Base-by-base conservation (phyloP, 2,329 filamentous ascomycete genomes). In the Cercospora canescens region DNA sequence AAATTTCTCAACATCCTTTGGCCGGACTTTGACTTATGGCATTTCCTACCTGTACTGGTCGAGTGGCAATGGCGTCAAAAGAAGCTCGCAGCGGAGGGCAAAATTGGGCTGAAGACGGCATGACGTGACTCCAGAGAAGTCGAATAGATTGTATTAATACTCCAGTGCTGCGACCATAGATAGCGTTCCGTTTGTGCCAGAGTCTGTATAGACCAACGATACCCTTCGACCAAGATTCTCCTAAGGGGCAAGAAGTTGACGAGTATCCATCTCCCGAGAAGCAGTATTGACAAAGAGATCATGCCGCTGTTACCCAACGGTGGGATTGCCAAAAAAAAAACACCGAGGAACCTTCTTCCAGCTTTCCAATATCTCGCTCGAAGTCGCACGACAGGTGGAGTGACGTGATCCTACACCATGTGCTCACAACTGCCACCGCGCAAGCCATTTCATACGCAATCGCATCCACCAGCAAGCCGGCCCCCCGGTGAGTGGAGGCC, bases 11-110 rank as follows among this genome's bases (percentile, higher is more conserved):
- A 96, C 73, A 95, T 92, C 70, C 84, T 97, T 68, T 99, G 95
- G 95, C 95, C 95, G 1, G 93, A 97, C 69, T 97, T 99, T 73
- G 93, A 96, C 76, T 84, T 99, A 4, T 94, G 93, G 89, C 87
- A 94, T 66, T 97, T 98, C 79, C 79, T 99, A 18, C 95, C 94
- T 8, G 94, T 99, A 24, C 81, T 99, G 62, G 84, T 98, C 57
- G 93, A 97, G 78, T 99, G 95, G 94, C 88, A 90, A 72, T 87
- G 88, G 81, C 82, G 87, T 71, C 79, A 80, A 71, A 81, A 80
- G 71, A 82, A 82, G 73, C 72, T 78, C 39, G 74, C 77, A 37
- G 72, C 73, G 54, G 65, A 69, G 37, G 69, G 67, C 8, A 67
- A 65, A 26, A 26, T 37, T n/a, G 55, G 59, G n/a, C n/a, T 65